These are phyloP conservation scores for Nyctanthes arbortristis DNA, from an alignment of 257 asterid genomes.

Conservation along the genomic window DNA sequence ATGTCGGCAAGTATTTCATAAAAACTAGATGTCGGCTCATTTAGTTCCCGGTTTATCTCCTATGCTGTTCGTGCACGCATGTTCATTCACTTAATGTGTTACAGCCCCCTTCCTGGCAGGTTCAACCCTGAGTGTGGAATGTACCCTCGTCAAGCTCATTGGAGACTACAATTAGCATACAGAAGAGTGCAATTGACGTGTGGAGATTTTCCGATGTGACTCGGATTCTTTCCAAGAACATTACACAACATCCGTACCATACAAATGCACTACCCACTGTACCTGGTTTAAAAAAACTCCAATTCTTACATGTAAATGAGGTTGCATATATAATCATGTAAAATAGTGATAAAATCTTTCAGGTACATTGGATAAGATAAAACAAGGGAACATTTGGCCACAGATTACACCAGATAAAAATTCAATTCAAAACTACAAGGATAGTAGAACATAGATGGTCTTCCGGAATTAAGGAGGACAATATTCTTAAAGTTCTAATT, in stretches of 20 bases:
- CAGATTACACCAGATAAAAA: too few species aligned
- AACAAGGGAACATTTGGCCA: too few species aligned
- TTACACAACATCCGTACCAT: not conserved
- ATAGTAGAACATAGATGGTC: too few species aligned
- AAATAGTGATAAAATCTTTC: too few species aligned
- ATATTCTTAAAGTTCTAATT: too few species aligned
- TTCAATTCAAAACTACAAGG: too few species aligned
- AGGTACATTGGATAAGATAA: too few species aligned
- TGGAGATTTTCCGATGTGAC: not conserved
- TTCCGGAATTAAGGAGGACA: too few species aligned
- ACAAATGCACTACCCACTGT: not conserved
- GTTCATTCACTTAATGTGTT: not conserved
- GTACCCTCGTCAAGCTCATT: not conserved
- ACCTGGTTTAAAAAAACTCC: not conserved
- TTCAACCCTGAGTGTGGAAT: not conserved
- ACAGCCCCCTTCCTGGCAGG: not conserved
- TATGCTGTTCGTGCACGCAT: not conserved
- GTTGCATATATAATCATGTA: too few species aligned
- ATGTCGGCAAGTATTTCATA: too few species aligned
- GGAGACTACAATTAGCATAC: not conserved
- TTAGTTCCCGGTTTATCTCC: not conserved
- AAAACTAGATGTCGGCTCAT: conserved; percentile 1
- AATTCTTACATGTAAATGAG: not conserved
- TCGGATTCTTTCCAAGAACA: not conserved
- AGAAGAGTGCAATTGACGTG: not conserved